Evolutionary conservation across 108 stramenopile species (phyloP).

Genomic region (Cyclotella sp.): DNA sequence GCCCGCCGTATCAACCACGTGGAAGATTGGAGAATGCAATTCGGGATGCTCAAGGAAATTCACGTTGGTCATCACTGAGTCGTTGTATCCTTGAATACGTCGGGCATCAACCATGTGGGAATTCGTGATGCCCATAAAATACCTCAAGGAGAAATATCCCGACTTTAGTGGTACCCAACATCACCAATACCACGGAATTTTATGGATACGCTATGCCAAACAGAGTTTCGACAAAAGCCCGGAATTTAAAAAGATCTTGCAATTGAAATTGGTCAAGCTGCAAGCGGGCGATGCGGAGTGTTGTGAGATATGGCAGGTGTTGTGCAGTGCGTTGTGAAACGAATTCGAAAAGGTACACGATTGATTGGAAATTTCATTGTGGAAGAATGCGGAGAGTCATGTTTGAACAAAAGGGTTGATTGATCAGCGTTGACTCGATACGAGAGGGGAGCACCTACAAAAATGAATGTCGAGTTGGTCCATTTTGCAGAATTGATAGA

Average conservation of each 20-base stretch:
- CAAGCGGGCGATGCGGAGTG: conserved; percentile 96
- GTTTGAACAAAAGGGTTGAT: conserved; percentile 72
- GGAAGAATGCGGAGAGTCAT: conserved; percentile 96
- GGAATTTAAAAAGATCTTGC: conserved; percentile 94
- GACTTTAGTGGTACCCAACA: conserved; percentile 78
- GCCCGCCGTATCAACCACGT: conserved; percentile 97
- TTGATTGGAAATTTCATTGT: conserved; percentile 92
- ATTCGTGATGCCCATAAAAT: too few species aligned
- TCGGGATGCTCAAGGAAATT: too few species aligned
- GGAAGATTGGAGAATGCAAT: conserved; percentile 99
- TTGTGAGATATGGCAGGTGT: conserved; percentile 90
- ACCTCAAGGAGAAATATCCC: conserved; percentile 96
- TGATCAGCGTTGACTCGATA: conserved; percentile 74
- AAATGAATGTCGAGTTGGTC: too few species aligned
- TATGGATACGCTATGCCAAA: conserved; percentile 99
- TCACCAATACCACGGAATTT: conserved; percentile 95
- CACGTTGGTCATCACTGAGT: too few species aligned
- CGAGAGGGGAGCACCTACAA: too few species aligned
- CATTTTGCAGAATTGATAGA: too few species aligned
- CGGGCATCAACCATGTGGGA: too few species aligned
- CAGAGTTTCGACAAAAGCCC: conserved; percentile 90
- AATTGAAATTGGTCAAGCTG: conserved; percentile 94
- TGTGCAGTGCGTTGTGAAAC: conserved; percentile 91
- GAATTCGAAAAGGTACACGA: conserved; percentile 99
- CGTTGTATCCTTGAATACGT: too few species aligned